These are phyloP conservation scores for Staphylotrichum tortipilum DNA, from an alignment of 495 filamentous ascomycete species.

Conservation along the genomic window DNA sequence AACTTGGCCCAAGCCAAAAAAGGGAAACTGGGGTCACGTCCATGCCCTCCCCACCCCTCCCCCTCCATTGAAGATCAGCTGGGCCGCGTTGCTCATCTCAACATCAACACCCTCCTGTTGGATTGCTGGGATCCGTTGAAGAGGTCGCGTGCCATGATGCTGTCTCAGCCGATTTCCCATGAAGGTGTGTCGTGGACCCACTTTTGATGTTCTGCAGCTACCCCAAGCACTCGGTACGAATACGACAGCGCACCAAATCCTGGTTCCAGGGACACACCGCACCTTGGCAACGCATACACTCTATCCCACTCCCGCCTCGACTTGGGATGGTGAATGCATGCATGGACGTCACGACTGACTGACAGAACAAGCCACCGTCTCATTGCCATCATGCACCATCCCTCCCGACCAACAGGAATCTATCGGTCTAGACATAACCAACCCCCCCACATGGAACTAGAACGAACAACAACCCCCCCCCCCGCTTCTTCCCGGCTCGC, in stretches of 20 bases:
- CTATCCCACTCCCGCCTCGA: too few relatives aligned
- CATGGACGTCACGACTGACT: not conserved
- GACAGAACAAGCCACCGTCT: not conserved
- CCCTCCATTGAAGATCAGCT: constrained; percentile 1
- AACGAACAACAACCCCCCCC: too few relatives aligned
- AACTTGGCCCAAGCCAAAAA: not conserved
- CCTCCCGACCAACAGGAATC: constrained; percentile 1
- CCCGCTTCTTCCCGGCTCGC: too few relatives aligned
- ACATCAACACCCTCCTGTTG: not conserved
- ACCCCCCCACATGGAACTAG: not conserved
- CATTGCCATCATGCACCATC: not conserved
- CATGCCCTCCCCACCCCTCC: not conserved
- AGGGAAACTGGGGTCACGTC: not conserved
- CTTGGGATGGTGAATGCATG: too few relatives aligned
- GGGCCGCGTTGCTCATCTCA: not conserved
- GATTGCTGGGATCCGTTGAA: not conserved
- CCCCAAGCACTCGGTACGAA: too few relatives aligned
- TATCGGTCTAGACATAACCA: constrained; percentile 1
- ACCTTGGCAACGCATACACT: too few relatives aligned
- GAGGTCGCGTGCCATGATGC: not conserved
- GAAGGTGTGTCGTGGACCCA: too few relatives aligned
- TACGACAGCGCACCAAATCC: too few relatives aligned
- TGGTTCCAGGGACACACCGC: too few relatives aligned
- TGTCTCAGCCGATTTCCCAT: too few relatives aligned
- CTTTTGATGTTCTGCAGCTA: too few relatives aligned